Evolutionary conservation across 805 yeast species (phyloP).

Genomic region (Candida insectalens): DNA sequence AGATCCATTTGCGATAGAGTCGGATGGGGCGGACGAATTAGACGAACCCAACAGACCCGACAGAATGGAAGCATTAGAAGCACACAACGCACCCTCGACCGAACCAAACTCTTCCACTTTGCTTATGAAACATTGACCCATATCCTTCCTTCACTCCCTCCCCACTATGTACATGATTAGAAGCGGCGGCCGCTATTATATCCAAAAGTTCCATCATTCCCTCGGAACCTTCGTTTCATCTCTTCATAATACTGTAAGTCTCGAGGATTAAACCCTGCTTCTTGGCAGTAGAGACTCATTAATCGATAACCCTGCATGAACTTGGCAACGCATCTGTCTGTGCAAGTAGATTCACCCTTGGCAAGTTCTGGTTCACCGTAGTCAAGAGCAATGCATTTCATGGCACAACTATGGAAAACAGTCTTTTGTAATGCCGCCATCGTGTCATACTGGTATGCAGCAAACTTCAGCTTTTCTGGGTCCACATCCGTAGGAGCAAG

Average conservation of each 20-base stretch:
- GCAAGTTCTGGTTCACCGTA: slow-evolving; percentile 69
- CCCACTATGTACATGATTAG: too few relatives aligned
- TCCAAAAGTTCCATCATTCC: too few relatives aligned
- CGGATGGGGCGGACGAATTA: background rate
- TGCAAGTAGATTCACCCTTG: slow-evolving; percentile 76
- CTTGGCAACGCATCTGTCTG: slow-evolving; percentile 92
- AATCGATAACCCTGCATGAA: slow-evolving; percentile 63
- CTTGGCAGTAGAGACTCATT: slow-evolving; percentile 44
- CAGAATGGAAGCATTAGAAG: too few relatives aligned
- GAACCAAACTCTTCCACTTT: background rate
- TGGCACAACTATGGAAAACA: slow-evolving; percentile 51
- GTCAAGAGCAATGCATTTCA: slow-evolving; percentile 77
- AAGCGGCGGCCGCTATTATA: too few relatives aligned
- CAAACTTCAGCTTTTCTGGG: slow-evolving; percentile 50
- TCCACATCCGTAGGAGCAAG: slow-evolving; percentile 38
- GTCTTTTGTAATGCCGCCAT: slow-evolving; percentile 38
- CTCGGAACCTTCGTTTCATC: slow-evolving; percentile 14
- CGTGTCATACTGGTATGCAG: slow-evolving; percentile 61
- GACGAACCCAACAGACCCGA: too few relatives aligned
- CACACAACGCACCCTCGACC: background rate
- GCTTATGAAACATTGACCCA: background rate
- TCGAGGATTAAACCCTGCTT: slow-evolving; percentile 35
- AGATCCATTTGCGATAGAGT: background rate
- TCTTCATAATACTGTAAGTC: slow-evolving; percentile 22
- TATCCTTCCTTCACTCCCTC: background rate